These are phyloP conservation scores for Kickxella alabastrina DNA, from an alignment of 192 early-diverging fungal genomes.

Conservation along the genomic window DNA sequence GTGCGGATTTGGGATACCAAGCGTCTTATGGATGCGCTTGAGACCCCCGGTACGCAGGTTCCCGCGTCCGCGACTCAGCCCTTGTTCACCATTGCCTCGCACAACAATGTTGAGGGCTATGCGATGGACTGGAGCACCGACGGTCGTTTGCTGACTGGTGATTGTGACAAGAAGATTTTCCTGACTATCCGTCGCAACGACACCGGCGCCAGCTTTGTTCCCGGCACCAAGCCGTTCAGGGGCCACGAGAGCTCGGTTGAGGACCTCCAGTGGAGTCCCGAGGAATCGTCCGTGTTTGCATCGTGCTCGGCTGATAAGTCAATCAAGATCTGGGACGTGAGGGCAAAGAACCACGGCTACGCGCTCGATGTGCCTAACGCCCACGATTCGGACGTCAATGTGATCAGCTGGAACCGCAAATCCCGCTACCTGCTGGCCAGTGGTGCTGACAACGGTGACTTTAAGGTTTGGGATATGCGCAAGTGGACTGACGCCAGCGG, in stretches of 20 bases:
- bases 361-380: constrained; percentile 75
- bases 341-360: constrained; percentile 63
- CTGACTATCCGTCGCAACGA: constrained; percentile 67
- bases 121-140: constrained; percentile 92
- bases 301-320: constrained; percentile 88
- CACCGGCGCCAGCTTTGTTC: constrained; percentile 58
- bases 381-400: constrained; percentile 89
- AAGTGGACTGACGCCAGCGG: constrained; percentile 46
- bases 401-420: constrained; percentile 92
- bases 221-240: constrained; percentile 70
- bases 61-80: constrained; percentile 64
- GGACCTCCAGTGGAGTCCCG: constrained; percentile 96
- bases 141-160: constrained; percentile 79
- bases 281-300: constrained; percentile 87
- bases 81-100: constrained; percentile 74
- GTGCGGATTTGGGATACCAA: constrained; percentile 90
- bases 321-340: constrained; percentile 91
- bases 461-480: constrained; percentile 95
- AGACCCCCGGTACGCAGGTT: constrained; percentile 71
- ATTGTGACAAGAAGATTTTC: constrained; percentile 74
- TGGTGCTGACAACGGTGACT: constrained; percentile 88
- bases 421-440: constrained; percentile 84
- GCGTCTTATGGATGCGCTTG: constrained; percentile 68
- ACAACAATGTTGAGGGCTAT: constrained; percentile 86
- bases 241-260: constrained; percentile 88